Evolutionary conservation across 2,329 filamentous ascomycete species (phyloP).

Genomic region (Claviceps pazoutovae): DNA sequence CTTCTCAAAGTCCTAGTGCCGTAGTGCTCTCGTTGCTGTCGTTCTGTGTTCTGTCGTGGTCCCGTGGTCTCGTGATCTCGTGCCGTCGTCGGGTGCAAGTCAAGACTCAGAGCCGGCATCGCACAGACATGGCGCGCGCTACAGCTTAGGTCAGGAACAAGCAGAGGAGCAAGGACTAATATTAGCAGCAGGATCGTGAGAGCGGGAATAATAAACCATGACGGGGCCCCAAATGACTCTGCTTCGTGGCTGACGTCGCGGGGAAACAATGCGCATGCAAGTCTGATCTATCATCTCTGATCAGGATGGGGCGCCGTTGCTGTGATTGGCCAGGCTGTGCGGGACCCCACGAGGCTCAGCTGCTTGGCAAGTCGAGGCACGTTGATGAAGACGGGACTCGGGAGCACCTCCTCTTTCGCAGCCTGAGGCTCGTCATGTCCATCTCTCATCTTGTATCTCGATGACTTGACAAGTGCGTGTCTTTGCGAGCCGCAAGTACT

Average conservation of each 20-base stretch:
- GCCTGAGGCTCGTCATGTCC: background rate
- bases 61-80: constrained; percentile 1
- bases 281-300: no score
- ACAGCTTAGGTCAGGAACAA: background rate
- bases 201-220: background rate
- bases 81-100: constrained; percentile 2
- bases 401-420: no score
- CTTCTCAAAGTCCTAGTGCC: background rate
- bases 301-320: background rate
- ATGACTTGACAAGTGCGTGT: background rate
- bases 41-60: background rate
- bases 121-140: constrained; percentile 5
- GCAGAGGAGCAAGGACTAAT: background rate
- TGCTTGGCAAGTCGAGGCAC: background rate
- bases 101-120: constrained; percentile 1
- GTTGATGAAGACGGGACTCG: no score
- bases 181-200: background rate
- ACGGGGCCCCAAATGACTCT: background rate
- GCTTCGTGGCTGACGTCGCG: no score
- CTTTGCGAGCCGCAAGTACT: background rate
- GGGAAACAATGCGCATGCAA: no score
- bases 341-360: background rate
- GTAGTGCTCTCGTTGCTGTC: no score
- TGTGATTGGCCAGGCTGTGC: background rate
- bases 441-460: background rate